These are phyloP conservation scores for Lentinus polychrous DNA, from an alignment of 1,284 basidiomycete genomes.

Conservation along the genomic window DNA sequence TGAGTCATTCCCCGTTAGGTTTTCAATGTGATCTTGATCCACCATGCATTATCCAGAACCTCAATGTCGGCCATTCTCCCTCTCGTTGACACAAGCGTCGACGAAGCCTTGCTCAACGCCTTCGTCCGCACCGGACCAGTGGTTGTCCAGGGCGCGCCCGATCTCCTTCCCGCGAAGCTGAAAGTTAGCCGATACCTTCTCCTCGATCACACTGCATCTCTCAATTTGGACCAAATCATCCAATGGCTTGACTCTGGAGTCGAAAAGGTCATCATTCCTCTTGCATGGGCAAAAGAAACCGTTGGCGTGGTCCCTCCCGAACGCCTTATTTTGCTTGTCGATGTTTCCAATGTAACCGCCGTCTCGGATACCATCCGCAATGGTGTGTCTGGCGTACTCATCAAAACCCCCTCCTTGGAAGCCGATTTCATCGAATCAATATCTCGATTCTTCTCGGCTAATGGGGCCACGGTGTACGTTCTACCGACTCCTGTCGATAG, in stretches of 20 bases:
- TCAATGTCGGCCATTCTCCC: constrained; percentile 56
- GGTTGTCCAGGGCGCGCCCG: constrained; percentile 37
- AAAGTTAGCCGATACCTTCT: constrained; percentile 43
- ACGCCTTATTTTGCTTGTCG: constrained; percentile 69
- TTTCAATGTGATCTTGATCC: constrained; percentile 4
- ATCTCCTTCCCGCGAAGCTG: constrained; percentile 27
- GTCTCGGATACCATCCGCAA: constrained; percentile 67
- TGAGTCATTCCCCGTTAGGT: too few relatives aligned
- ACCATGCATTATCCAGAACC: constrained; percentile 1
- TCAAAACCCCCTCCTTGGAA: constrained; percentile 63
- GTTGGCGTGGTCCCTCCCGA: constrained; percentile 65
- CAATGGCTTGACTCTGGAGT: constrained; percentile 70
- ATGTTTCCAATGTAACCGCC: constrained; percentile 64
- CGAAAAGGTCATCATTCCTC: constrained; percentile 70
- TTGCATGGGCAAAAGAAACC: constrained; percentile 58
- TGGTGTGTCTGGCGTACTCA: constrained; percentile 70
- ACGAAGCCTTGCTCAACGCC: constrained; percentile 46
- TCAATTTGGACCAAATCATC: constrained; percentile 52
- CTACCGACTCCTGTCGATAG: constrained; percentile 36
- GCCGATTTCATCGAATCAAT: constrained; percentile 67
- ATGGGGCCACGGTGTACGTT: constrained; percentile 54
- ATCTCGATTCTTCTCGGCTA: constrained; percentile 57
- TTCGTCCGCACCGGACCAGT: constrained; percentile 74
- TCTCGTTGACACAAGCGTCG: constrained; percentile 40
- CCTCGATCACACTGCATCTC: constrained; percentile 43